These are phyloP conservation scores for Ocimum tenuiflorum DNA, from an alignment of 257 asterid species.

Conservation along the genomic window DNA sequence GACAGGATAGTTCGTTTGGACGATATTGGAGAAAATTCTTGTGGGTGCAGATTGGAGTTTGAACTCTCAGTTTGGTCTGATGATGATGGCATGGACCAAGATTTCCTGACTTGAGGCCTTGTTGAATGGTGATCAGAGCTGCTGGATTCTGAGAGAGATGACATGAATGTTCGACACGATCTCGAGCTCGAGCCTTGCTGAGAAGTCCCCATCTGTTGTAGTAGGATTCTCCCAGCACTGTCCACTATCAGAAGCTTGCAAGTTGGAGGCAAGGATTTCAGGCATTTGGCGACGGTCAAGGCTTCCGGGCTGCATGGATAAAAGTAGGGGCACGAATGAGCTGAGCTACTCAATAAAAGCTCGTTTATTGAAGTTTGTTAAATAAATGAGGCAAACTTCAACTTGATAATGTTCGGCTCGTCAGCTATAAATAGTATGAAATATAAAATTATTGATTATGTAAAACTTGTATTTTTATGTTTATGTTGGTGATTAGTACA, in stretches of 20 bases:
- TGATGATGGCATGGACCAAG: conserved; percentile 52
- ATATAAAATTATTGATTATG: too few species aligned
- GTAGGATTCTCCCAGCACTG: conserved; percentile 46
- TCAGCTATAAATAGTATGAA: too few species aligned
- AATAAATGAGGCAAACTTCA: too few species aligned
- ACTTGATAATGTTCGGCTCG: too few species aligned
- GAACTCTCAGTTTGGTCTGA: conserved; percentile 26
- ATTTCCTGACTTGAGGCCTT: conserved; percentile 34
- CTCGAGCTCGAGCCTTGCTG: conserved; percentile 49
- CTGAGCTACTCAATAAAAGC: too few species aligned
- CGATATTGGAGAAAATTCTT: conserved; percentile 25
- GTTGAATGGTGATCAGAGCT: conserved; percentile 19
- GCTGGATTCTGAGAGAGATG: conserved; percentile 40
- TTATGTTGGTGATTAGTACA: too few species aligned
- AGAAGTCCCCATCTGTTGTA: conserved; percentile 58
- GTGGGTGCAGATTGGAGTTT: conserved; percentile 14
- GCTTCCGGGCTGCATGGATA: conserved; percentile 39
- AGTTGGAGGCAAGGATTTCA: conserved; percentile 72
- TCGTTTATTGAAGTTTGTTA: too few species aligned
- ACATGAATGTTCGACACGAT: conserved; percentile 29
- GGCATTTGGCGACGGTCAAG: conserved; percentile 29
- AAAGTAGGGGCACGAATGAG: too few species aligned
- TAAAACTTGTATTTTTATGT: too few species aligned
- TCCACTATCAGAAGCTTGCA: conserved; percentile 66
- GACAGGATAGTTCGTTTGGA: conserved; percentile 34